Evolutionary conservation across 148 eudicot species (phyloP).

Genomic region (Spergularia marina): DNA sequence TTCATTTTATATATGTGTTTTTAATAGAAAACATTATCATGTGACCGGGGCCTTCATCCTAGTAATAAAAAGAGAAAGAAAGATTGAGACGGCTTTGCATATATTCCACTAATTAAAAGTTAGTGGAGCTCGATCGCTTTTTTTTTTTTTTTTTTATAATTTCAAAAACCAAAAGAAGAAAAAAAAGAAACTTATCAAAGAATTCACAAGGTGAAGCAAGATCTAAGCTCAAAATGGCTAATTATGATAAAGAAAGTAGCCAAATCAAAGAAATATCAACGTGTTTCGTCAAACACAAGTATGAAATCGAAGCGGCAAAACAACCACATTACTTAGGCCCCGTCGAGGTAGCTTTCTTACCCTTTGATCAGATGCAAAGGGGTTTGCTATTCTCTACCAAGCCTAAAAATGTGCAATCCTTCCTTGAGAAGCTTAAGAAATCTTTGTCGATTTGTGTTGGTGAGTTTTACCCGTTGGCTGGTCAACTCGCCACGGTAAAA

Average conservation of each 20-base stretch:
- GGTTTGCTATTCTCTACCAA: slow-evolving; percentile 15
- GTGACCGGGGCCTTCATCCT: too few species aligned
- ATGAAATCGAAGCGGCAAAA: slow-evolving; percentile 14
- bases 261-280: slow-evolving; percentile 20
- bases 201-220: too few species aligned
- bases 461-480: slow-evolving; percentile 26
- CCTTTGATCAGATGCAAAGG: slow-evolving; percentile 16
- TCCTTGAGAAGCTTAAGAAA: slow-evolving; percentile 18
- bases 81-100: too few species aligned
- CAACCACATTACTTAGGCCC: slow-evolving; percentile 13
- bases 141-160: too few species aligned
- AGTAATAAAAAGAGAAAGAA: too few species aligned
- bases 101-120: too few species aligned
- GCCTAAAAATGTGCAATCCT: slow-evolving; percentile 16
- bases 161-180: too few species aligned
- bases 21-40: too few species aligned
- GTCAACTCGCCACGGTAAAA: slow-evolving; percentile 8
- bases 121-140: too few species aligned
- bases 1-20: too few species aligned
- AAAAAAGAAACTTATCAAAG: too few species aligned
- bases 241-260: background rate
- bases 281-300: slow-evolving; percentile 10
- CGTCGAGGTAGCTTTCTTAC: background rate
- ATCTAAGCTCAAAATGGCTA: background rate
- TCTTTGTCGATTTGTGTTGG: slow-evolving; percentile 10